phyloP scores from a whole-genome alignment of 257 asterid genomes.

The Leptodermis oblonga region DNA sequence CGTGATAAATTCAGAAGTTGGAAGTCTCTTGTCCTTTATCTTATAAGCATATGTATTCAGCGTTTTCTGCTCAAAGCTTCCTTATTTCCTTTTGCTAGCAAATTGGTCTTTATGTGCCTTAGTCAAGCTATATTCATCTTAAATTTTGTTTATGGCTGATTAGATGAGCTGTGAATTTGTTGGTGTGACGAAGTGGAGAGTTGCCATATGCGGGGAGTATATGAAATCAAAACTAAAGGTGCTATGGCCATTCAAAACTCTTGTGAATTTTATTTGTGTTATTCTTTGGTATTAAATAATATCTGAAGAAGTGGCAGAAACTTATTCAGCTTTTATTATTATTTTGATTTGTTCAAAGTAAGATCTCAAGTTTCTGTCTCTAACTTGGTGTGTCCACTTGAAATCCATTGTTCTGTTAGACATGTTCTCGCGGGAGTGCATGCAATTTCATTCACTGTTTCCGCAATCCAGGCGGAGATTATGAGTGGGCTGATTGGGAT shows the following conservation, averaged over 20 bases:
- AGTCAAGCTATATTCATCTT: constrained; percentile 1
- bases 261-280: constrained; percentile 7
- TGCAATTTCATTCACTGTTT: constrained; percentile 96
- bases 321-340: neutral
- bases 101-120: constrained; percentile 1
- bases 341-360: neutral
- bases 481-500: constrained; percentile 99
- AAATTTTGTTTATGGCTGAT: constrained; percentile 14
- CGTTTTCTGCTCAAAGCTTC: neutral
- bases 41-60: neutral
- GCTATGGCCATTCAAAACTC: constrained; percentile 9
- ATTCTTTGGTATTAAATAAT: neutral
- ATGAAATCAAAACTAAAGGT: constrained; percentile 85
- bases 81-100: neutral
- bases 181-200: constrained; percentile 84
- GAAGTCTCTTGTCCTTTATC: neutral
- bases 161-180: constrained; percentile 85
- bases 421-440: constrained; percentile 86
- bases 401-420: constrained; percentile 38
- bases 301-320: neutral
- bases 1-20: constrained; percentile 1
- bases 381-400: constrained; percentile 17
- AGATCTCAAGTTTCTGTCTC: neutral
- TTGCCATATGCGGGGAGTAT: constrained; percentile 94
- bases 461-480: constrained; percentile 93